Evolutionary conservation across 257 asterid species (phyloP).

Genomic region (Rehmannia glutinosa): DNA sequence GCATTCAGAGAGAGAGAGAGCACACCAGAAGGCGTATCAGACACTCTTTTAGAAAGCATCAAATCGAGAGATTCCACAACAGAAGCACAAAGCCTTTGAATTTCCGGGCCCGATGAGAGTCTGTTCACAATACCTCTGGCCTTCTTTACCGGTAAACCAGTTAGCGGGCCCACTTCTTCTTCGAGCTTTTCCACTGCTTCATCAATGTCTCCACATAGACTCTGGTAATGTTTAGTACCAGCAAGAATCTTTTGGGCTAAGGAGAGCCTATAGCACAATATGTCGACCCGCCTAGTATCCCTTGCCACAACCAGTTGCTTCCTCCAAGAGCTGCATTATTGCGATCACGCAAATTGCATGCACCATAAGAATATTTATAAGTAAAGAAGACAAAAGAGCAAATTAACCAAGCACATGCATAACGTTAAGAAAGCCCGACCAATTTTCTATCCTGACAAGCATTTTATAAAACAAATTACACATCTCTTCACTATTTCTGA

Average conservation of each 20-base stretch:
- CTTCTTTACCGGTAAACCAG: conserved; percentile 87
- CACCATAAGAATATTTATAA: too few species aligned
- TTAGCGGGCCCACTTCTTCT: conserved; percentile 82
- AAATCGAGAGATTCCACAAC: conserved; percentile 65
- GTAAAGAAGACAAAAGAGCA: too few species aligned
- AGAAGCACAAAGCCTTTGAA: conserved; percentile 69
- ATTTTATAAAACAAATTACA: too few species aligned
- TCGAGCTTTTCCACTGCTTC: conserved; percentile 72
- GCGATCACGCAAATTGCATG: neutral
- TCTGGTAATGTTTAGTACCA: conserved; percentile 50
- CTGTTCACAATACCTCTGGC: conserved; percentile 98
- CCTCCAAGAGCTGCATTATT: conserved; percentile 66
- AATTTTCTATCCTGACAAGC: neutral
- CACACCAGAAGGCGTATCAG: conserved; percentile 39
- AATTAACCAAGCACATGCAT: too few species aligned
- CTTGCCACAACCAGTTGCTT: conserved; percentile 78
- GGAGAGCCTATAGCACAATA: conserved; percentile 81
- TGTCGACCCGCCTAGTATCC: conserved; percentile 94
- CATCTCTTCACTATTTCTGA: too few species aligned
- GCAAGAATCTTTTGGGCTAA: conserved; percentile 76
- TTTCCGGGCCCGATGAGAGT: conserved; percentile 83
- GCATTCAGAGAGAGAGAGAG: conserved; percentile 14
- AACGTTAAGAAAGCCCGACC: neutral
- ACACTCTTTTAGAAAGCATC: conserved; percentile 38
- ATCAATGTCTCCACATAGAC: conserved; percentile 40